Conservation (phyloP, 306 rosid species). For the Gillenia trifoliata region DNA sequence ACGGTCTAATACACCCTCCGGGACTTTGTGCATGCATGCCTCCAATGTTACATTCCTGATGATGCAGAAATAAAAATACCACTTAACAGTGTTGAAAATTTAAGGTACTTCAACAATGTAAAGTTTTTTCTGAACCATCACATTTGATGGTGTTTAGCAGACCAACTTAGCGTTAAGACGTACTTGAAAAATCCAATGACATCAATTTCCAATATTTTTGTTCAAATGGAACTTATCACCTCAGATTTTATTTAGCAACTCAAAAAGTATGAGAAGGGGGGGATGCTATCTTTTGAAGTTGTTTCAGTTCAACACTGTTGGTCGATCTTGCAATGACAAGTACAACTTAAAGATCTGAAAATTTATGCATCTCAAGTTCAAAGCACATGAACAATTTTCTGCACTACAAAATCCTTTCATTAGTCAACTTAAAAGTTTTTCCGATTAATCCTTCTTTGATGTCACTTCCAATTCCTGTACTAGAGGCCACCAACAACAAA, state of each 20-base stretch:
- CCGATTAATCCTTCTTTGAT: background rate
- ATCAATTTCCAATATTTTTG: background rate
- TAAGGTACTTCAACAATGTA: background rate
- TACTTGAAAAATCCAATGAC: background rate
- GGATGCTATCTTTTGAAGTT: background rate
- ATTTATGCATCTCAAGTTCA: background rate
- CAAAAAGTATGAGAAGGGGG: background rate
- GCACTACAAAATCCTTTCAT: background rate
- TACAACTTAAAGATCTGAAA: background rate
- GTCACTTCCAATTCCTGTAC: background rate
- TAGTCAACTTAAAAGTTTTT: background rate
- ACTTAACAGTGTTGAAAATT: background rate
- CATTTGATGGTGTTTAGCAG: conserved; percentile 1
- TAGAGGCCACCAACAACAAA: background rate
- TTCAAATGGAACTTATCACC: background rate
- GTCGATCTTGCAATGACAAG: background rate
- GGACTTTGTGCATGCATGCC: conserved; percentile 71
- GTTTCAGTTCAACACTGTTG: background rate
- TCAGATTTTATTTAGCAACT: background rate
- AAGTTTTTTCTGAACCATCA: background rate
- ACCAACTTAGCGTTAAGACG: background rate
- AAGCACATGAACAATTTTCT: background rate
- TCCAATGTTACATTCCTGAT: conserved; percentile 67
- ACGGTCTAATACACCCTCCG: conserved; percentile 43
- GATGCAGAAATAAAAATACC: conserved; percentile 12